Conservation (phyloP, 805 yeast species). For the Babjeviella inositovora region DNA sequence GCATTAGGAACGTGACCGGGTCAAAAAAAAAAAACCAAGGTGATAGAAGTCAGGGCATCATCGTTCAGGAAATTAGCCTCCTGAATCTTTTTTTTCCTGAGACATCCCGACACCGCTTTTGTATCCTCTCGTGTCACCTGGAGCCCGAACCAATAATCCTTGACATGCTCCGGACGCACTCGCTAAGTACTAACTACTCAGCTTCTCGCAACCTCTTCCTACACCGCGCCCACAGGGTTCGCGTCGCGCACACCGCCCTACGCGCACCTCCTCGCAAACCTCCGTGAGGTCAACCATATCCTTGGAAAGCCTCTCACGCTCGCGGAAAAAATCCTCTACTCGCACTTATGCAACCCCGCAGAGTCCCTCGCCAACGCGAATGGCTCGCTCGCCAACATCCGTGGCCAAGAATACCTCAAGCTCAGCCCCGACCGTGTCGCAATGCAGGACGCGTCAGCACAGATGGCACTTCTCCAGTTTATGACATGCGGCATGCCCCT, state of each 20-base stretch:
- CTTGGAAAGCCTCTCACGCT: slow-evolving; percentile 73
- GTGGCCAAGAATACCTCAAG: slow-evolving; percentile 87
- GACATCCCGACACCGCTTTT: too few species aligned
- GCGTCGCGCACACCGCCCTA: slow-evolving; percentile 79
- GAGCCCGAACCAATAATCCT: too few species aligned
- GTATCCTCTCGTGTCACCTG: too few species aligned
- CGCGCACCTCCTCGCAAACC: slow-evolving; percentile 49
- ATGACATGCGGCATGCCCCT: slow-evolving; percentile 88
- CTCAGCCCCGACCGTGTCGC: slow-evolving; percentile 96
- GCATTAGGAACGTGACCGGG: too few species aligned
- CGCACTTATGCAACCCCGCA: slow-evolving; percentile 82
- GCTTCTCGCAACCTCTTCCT: too few species aligned
- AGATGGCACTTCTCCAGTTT: slow-evolving; percentile 96
- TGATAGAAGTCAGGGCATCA: too few species aligned
- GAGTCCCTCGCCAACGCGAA: slow-evolving; percentile 44
- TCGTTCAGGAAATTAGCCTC: too few species aligned
- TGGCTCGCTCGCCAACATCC: slow-evolving; percentile 32
- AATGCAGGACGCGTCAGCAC: slow-evolving; percentile 99
- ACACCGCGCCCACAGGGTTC: slow-evolving; percentile 40
- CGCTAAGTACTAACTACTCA: too few species aligned
- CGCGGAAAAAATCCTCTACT: slow-evolving; percentile 88
- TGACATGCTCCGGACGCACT: too few species aligned
- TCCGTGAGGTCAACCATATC: slow-evolving; percentile 46
- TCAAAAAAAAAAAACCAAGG: too few species aligned
- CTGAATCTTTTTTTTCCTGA: too few species aligned